Conservation (phyloP, 2,329 filamentous ascomycete species). For the Coleophoma cylindrospora region DNA sequence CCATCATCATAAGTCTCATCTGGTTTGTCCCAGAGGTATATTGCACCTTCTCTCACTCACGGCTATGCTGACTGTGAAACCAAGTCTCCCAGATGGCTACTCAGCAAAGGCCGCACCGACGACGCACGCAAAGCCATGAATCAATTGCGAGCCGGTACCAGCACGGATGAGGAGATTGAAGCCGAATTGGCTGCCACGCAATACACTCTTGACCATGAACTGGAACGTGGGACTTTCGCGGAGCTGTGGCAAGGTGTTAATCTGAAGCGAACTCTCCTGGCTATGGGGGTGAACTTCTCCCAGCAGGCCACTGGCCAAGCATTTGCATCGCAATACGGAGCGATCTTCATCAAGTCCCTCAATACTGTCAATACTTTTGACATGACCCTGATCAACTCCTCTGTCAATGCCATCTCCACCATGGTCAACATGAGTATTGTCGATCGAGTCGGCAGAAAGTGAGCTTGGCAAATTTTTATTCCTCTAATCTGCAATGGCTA, state of each 20-base stretch:
- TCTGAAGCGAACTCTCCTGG: conserved; percentile 17
- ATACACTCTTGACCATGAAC: conserved; percentile 7
- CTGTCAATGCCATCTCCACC: not conserved
- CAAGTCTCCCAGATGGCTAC: conserved; percentile 25
- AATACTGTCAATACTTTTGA: conserved; percentile 16
- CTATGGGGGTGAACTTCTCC: conserved; percentile 18
- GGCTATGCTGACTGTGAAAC: not conserved
- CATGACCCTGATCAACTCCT: conserved; percentile 10
- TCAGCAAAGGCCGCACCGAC: conserved; percentile 19
- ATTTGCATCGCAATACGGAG: conserved; percentile 16
- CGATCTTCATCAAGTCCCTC: conserved; percentile 18
- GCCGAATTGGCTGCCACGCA: not conserved
- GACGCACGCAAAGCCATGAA: conserved; percentile 23
- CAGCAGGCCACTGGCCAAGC: conserved; percentile 18
- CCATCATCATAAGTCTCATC: conserved; percentile 19
- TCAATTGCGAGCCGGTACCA: conserved; percentile 18
- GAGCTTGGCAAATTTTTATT: not conserved
- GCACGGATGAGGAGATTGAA: conserved; percentile 19
- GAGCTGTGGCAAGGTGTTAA: conserved; percentile 17
- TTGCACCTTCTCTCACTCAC: not conserved
- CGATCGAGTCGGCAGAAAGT: conserved; percentile 1
- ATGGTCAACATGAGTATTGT: not conserved
- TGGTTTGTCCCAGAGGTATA: conserved; percentile 24
- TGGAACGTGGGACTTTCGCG: conserved; percentile 12
- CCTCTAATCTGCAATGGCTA: not conserved